A percentile compares a stretch with the other conserved stretches of the same genome.
Conservation (phyloP, 441 rosid species). For the Adansonia rubrostipa region DNA sequence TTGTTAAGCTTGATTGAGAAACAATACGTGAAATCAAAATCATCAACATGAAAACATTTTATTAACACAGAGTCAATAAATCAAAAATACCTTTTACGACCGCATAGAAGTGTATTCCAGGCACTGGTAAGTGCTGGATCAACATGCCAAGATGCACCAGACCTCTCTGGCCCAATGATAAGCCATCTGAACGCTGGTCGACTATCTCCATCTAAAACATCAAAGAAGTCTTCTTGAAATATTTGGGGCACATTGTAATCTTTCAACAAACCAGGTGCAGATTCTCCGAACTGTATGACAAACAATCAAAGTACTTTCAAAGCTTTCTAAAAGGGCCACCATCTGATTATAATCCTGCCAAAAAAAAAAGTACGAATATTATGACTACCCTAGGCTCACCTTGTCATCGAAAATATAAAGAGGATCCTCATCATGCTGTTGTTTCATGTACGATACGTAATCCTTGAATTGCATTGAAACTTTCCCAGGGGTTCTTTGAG, state of each 20-base stretch:
- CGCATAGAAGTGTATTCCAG: constrained; percentile 94
- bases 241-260: constrained; percentile 82
- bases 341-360: constrained; percentile 1
- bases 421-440: constrained; percentile 96
- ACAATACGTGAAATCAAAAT: constrained; percentile 14
- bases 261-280: constrained; percentile 74
- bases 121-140: constrained; percentile 99
- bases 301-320: not conserved
- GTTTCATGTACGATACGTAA: constrained; percentile 73
- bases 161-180: constrained; percentile 95
- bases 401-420: constrained; percentile 90
- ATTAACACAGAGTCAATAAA: not conserved
- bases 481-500: constrained; percentile 75
- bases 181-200: constrained; percentile 95
- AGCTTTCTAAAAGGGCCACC: constrained; percentile 13
- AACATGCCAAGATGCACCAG: constrained; percentile 99
- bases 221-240: constrained; percentile 91
- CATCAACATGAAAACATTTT: constrained; percentile 16
- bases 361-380: not conserved
- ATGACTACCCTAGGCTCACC: constrained; percentile 38
- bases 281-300: constrained; percentile 81
- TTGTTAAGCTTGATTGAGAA: not conserved
- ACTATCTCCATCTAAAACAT: constrained; percentile 67
- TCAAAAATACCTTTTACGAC: constrained; percentile 79
- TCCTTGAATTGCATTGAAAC: constrained; percentile 79